Evolutionary conservation across 148 eudicot species (phyloP), one percentile per base, ranked within the genome.

Genomic region (Hydrangea macrophylla): DNA sequence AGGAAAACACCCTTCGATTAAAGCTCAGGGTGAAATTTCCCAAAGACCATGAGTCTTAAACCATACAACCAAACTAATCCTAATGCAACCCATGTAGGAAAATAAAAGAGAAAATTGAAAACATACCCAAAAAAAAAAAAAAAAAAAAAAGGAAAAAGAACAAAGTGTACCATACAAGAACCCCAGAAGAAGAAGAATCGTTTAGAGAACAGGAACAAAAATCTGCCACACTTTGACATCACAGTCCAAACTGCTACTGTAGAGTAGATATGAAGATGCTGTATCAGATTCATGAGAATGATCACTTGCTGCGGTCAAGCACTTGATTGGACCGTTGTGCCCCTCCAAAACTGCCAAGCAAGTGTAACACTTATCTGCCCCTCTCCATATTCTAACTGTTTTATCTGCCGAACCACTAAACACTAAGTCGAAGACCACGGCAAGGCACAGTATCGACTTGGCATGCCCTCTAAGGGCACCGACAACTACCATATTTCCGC

Each of bases 141-240:
- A 35, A 35, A 3, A 18, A 42, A 42, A 42, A 42, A 42, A 42
- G 13, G 17, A 32, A 60, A 74, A 23, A 65, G 5, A 22, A 8
- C 15, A 63, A 53, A n/a, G n/a, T n/a, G n/a, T n/a, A n/a, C n/a
- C n/a, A n/a, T n/a, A n/a, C n/a, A n/a, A n/a, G n/a, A n/a, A n/a
- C n/a, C n/a, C 31, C 15, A n/a, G 39, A 13, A 55, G 35, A 22
- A 28, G 50, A 33, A 20, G 55, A 9, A 48, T 36, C 65, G 33
- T 10, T 33, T 62, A 67, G 15, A 53, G 58, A 53, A 24, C 67
- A 33, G 92, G 84, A 55, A 83, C 68, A 63, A 44, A 64, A 44
- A 93, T 70, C 80, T 90, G 84, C 98, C 98, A 93, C 26, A 90
- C 89, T 74, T 88, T 90, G 66, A 93, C 73, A 53, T 90, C 84